Percentiles rank a stretch among this genome's conserved stretches.
Conservation (phyloP, 2,329 filamentous ascomycete genomes). For the Aspergillus viridinutans region DNA sequence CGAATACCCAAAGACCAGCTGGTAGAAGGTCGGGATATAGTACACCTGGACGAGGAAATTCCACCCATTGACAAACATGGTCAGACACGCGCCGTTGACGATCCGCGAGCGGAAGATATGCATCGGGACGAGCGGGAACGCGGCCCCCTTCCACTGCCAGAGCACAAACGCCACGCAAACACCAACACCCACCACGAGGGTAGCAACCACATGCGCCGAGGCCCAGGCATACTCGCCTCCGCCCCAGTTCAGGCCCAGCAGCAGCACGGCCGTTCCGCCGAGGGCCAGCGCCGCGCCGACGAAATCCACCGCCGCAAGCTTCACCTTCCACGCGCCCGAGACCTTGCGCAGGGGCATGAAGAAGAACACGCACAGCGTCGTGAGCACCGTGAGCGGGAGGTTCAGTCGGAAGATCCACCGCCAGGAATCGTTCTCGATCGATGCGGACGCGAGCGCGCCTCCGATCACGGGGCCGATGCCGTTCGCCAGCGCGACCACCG, state of each 20-base stretch:
- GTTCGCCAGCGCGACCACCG: slow-evolving; percentile 52
- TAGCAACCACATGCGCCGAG: slow-evolving; percentile 52
- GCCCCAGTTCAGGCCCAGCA: slow-evolving; percentile 56
- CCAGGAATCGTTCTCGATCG: slow-evolving; percentile 43
- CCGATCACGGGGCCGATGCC: slow-evolving; percentile 54
- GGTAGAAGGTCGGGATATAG: slow-evolving; percentile 59
- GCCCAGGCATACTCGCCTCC: slow-evolving; percentile 57
- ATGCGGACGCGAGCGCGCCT: slow-evolving; percentile 44
- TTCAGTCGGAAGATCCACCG: slow-evolving; percentile 55
- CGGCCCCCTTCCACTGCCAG: slow-evolving; percentile 33
- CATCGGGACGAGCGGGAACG: slow-evolving; percentile 31
- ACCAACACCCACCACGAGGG: slow-evolving; percentile 48
- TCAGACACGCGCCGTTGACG: slow-evolving; percentile 53
- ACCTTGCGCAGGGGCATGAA: slow-evolving; percentile 57
- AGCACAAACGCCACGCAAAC: slow-evolving; percentile 25
- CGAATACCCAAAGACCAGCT: slow-evolving; percentile 49
- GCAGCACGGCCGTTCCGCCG: slow-evolving; percentile 42
- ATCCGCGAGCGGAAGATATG: slow-evolving; percentile 53
- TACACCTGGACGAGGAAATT: slow-evolving; percentile 59
- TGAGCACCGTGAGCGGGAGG: slow-evolving; percentile 49
- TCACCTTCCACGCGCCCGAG: slow-evolving; percentile 49
- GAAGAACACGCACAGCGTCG: slow-evolving; percentile 47
- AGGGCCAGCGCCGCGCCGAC: slow-evolving; percentile 47
- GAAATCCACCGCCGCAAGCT: slow-evolving; percentile 51
- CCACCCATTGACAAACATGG: slow-evolving; percentile 58